Base-by-base conservation (phyloP, 768 basidiomycete genomes). In the Phanerochaete sordida region DNA sequence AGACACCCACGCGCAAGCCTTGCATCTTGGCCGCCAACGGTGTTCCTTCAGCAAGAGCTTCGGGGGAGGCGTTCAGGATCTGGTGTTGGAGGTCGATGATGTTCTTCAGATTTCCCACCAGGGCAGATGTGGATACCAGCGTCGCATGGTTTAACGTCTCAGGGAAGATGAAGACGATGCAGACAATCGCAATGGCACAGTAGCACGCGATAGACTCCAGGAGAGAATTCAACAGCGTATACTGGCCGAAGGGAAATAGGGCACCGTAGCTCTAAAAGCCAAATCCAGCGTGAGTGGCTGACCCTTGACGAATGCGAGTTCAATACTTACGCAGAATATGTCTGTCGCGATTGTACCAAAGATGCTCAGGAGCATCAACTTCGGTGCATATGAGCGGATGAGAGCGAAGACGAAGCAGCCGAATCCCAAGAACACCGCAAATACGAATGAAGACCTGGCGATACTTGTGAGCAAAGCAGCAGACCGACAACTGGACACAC, bases 151-250 rank as follows among this genome's bases (percentile, higher is more conserved):
- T 77, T 54, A 84, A 70, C 0, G 81, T 77, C 63, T 81, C 76
- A 7, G 84, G 84, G 68, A 85, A 86, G 53, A 84, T 70, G 56
- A 83, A 65, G 8, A 80, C 55, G 11, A 78, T 77, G 2, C 75
- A 66, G 4, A 77, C 72, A n/a, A 80, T 28, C 0, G 75, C 81
- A 52, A 83, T 80, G n/a, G 73, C 84, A 46, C 79, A 69, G 70
- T 79, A 85, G 56, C 69, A 75, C 2, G 74, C 70, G 2, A 80
- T 73, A 0, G 83, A 81, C 15, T 79, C 77, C 31, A 80, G 68
- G 39, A 81, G 65, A 1, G 71, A 72, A 58, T 74, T 75, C 44
- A 77, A 72, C 33, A 84, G 60, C 24, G 74, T 77, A 69, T 81
- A 79, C 61, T 79, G 70, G 13, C 66, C 61, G 19, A 75, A 74